A percentile compares a stretch with the other conserved stretches of the same genome.
These are phyloP conservation scores for Hygrophorus pudorinus DNA, from an alignment of 768 basidiomycete species.

Conservation along the genomic window DNA sequence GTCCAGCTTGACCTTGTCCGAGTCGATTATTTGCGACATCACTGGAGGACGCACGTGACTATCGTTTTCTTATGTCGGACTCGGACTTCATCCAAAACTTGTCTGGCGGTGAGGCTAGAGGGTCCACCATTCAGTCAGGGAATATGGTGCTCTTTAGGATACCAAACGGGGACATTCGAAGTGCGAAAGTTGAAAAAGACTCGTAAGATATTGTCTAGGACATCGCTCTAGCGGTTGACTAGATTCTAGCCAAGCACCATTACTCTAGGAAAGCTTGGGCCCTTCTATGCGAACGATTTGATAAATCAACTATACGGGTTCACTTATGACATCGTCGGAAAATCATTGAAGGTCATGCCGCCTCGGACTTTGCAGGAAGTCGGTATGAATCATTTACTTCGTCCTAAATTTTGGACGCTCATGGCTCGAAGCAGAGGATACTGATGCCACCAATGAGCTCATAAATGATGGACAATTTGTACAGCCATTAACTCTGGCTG, in stretches of 20 bases:
- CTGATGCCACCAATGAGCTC: conserved; percentile 91
- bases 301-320: conserved; percentile 80
- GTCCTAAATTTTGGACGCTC: conserved; percentile 2
- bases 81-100: too few species aligned
- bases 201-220: conserved; percentile 37
- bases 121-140: conserved; percentile 44
- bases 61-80: conserved; percentile 3
- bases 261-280: conserved; percentile 77
- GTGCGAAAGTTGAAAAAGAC: conserved; percentile 62
- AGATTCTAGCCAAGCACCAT: conserved; percentile 38
- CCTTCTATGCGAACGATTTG: conserved; percentile 70
- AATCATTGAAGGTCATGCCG: conserved; percentile 53
- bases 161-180: conserved; percentile 72
- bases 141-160: conserved; percentile 72
- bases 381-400: conserved; percentile 39
- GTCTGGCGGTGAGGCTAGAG: conserved; percentile 12
- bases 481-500: conserved; percentile 72
- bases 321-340: conserved; percentile 76
- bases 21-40: too few species aligned
- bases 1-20: too few species aligned
- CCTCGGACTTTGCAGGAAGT: conserved; percentile 67
- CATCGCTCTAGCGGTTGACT: neutral
- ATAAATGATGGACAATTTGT: conserved; percentile 84
- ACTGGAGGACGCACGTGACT: neutral
- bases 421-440: conserved; percentile 60